Conservation (phyloP, 306 rosid species). For the Delonix regia region DNA sequence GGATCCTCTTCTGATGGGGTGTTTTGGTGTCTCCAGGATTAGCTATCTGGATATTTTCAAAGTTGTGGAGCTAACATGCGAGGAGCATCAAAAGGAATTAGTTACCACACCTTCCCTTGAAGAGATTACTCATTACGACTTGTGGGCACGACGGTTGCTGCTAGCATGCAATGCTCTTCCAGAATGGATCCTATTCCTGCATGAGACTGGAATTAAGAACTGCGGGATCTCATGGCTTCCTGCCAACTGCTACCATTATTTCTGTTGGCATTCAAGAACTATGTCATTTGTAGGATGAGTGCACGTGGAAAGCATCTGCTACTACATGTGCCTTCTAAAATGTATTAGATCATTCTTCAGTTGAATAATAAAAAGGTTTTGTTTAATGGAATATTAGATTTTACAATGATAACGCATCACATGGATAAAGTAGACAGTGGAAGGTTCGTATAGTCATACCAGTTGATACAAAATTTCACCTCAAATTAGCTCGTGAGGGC, state of each 20-base stretch:
- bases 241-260: conserved; percentile 22
- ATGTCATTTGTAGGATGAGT: conserved; percentile 32
- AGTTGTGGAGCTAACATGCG: conserved; percentile 91
- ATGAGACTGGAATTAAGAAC: conserved; percentile 40
- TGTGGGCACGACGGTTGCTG: conserved; percentile 91
- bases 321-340: not conserved
- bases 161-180: conserved; percentile 53
- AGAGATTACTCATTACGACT: conserved; percentile 85
- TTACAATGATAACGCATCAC: not conserved
- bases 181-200: conserved; percentile 61
- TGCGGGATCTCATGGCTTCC: conserved; percentile 14
- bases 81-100: conserved; percentile 73
- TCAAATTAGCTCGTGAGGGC: not conserved
- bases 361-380: conserved; percentile 16
- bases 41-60: conserved; percentile 90
- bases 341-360: conserved; percentile 27
- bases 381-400: conserved; percentile 10
- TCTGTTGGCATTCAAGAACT: conserved; percentile 32
- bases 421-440: too few species aligned
- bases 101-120: conserved; percentile 80
- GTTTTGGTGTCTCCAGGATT: conserved; percentile 60
- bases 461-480: not conserved
- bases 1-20: conserved; percentile 8
- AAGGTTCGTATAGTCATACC: too few species aligned
- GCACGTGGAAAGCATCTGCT: not conserved